Percentiles rank a stretch among this genome's conserved stretches.
phyloP scores from a whole-genome alignment of 2,329 filamentous ascomycete species.

The Aspergillus puulaauensis region DNA sequence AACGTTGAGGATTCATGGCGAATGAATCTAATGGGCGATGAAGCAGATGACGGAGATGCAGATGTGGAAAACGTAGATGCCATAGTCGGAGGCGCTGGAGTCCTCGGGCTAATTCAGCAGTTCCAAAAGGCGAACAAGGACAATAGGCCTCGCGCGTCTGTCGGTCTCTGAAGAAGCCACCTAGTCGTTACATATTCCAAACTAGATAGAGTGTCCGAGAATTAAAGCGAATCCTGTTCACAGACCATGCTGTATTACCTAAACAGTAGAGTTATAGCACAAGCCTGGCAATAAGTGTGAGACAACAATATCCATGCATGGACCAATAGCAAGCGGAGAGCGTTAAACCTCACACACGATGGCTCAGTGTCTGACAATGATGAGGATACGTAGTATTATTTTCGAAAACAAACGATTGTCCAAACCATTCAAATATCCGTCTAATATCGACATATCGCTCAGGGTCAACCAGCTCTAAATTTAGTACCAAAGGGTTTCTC shows the following conservation, averaged over 20 bases:
- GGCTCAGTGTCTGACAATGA: too few species aligned
- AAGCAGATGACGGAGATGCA: constrained; percentile 43
- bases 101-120: constrained; percentile 65
- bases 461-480: not conserved
- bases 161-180: constrained; percentile 29
- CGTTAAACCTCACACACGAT: too few species aligned
- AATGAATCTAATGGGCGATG: constrained; percentile 42
- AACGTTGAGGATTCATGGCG: constrained; percentile 58
- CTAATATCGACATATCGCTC: not conserved
- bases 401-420: too few species aligned
- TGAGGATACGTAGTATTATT: too few species aligned
- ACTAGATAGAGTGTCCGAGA: not conserved
- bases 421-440: too few species aligned
- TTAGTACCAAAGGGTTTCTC: not conserved
- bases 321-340: too few species aligned
- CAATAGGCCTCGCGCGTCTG: constrained; percentile 34
- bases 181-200: not conserved
- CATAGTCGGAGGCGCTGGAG: constrained; percentile 53
- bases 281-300: not conserved
- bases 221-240: not conserved
- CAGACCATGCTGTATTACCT: not conserved
- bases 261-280: not conserved
- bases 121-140: constrained; percentile 59
- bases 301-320: not conserved
- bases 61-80: constrained; percentile 50